Evolutionary conservation across 1,139 yeast species (phyloP), one percentile per base, ranked within the genome.

Genomic region (Blastobotrys proliferans): DNA sequence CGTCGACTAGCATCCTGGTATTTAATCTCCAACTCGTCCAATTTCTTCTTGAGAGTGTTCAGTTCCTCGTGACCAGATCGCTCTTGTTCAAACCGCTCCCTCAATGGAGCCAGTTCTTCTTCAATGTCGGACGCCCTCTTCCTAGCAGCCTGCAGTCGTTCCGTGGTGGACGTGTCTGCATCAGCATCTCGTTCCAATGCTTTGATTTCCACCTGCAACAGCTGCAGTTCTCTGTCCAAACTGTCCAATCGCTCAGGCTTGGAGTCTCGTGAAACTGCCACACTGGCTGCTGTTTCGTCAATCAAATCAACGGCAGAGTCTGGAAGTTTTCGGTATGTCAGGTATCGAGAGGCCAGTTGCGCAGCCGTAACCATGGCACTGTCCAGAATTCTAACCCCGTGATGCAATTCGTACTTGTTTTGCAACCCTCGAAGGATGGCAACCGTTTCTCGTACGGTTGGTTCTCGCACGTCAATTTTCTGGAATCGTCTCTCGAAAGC

Each of bases 401-500:
- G 99, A 64, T 94, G 98, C 49, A 92, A 84, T 67, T 92, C 99
- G 67, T 92, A 94, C 64, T 85, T 85, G 63, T 86, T 94, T 66
- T 92, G 97, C 56, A 94, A 75, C 50, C 98, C 98, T 74, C 98
- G 83, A 55, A 94, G 76, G 49, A 92, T 92, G 6, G 97, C 97
- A 43, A 92, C 87, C 0, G 98, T 88, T 67, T 92, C 97, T 54
- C 83, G 77, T 25, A 87, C 79, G 0, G 96, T 83, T 45, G 97
- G 92, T 56, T 94, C 99, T 39, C 86, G 87, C 17, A 92, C 97
- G 60, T 90, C 95, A 54, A 94, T 85, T 63, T 87, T 88, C 68
- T 92, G 99, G 77, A 92, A 92, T 64, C 99, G 80, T 75, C 99
- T 84, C 66, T 92, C 99, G 64, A 92, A 90, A 1, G 99, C 98